A percentile compares a stretch with the other conserved stretches of the same genome.
These are phyloP conservation scores for Aspergillus kassunensis DNA, from an alignment of 495 filamentous ascomycete genomes.

Conservation along the genomic window DNA sequence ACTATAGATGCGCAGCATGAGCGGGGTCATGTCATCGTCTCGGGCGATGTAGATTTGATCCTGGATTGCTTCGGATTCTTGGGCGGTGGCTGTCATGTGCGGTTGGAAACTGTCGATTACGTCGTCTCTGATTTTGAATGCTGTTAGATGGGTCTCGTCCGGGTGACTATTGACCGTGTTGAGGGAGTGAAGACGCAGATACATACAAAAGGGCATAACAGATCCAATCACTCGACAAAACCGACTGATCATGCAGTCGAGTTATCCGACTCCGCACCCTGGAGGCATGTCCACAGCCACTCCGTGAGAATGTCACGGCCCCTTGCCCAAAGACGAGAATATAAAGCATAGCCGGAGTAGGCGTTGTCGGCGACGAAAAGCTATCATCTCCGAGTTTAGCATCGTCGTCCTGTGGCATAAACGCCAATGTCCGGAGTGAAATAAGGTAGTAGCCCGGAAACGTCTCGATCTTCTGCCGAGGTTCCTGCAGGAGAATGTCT, in stretches of 20 bases:
- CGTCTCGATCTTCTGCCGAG: constrained; percentile 93
- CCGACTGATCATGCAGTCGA: constrained; percentile 78
- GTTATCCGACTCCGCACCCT: constrained; percentile 81
- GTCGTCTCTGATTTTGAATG: constrained; percentile 63
- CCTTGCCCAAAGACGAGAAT: constrained; percentile 92
- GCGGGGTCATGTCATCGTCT: constrained; percentile 71
- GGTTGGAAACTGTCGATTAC: constrained; percentile 92
- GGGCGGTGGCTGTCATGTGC: constrained; percentile 68
- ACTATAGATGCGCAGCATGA: constrained; percentile 76
- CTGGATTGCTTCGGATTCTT: constrained; percentile 83
- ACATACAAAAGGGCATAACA: constrained; percentile 92
- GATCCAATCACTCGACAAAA: constrained; percentile 89
- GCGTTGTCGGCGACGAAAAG: constrained; percentile 34
- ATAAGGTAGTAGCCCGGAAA: constrained; percentile 93
- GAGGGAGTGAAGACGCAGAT: too few relatives aligned
- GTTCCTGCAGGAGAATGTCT: constrained; percentile 85
- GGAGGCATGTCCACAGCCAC: constrained; percentile 66
- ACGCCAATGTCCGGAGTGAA: constrained; percentile 77
- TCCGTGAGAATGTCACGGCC: constrained; percentile 83
- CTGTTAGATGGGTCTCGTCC: too few relatives aligned
- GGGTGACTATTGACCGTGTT: too few relatives aligned
- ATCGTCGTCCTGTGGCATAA: constrained; percentile 16
- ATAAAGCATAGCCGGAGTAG: constrained; percentile 81
- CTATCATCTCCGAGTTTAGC: constrained; percentile 49
- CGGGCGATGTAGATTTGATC: constrained; percentile 86